Percentiles rank a stretch among this genome's conserved stretches.
These are phyloP conservation scores for Rhizophora mangle DNA, from an alignment of 345 rosid genomes.

Conservation along the genomic window DNA sequence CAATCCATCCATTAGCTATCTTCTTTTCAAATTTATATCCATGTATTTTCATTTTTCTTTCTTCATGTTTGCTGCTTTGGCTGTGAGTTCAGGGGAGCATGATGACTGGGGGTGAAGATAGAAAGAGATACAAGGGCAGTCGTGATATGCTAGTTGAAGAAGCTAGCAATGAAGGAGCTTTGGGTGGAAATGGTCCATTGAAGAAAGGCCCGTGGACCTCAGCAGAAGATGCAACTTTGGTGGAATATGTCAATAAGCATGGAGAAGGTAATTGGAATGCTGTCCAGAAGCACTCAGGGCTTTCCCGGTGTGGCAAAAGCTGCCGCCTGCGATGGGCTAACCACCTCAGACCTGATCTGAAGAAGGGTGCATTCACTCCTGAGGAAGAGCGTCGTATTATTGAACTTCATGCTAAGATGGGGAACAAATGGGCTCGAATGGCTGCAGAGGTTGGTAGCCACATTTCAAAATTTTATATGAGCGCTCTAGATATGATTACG, in stretches of 20 bases:
- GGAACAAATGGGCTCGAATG: conserved; percentile 27
- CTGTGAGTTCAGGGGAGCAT: conserved; percentile 13
- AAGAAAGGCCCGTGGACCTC: conserved; percentile 66
- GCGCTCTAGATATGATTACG: too few relatives aligned
- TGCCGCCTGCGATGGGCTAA: conserved; percentile 23
- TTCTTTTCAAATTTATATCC: neutral
- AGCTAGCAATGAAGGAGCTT: conserved; percentile 9
- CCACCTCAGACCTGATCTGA: conserved; percentile 22
- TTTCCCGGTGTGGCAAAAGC: conserved; percentile 42
- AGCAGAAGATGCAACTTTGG: conserved; percentile 47
- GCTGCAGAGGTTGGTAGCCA: conserved; percentile 16
- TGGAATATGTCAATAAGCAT: conserved; percentile 46
- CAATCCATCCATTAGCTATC: neutral
- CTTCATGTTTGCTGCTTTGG: neutral
- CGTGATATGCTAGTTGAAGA: conserved; percentile 28
- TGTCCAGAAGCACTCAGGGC: conserved; percentile 57
- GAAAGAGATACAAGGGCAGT: conserved; percentile 17
- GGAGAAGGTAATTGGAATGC: conserved; percentile 76
- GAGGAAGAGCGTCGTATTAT: conserved; percentile 19
- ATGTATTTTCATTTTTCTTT: neutral
- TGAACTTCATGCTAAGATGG: conserved; percentile 21
- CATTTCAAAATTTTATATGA: neutral
- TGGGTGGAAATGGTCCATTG: conserved; percentile 19
- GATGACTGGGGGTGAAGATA: conserved; percentile 19
- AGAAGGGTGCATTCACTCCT: conserved; percentile 21